phyloP scores from a whole-genome alignment of 345 rosid genomes.

The Microcos paniculata region DNA sequence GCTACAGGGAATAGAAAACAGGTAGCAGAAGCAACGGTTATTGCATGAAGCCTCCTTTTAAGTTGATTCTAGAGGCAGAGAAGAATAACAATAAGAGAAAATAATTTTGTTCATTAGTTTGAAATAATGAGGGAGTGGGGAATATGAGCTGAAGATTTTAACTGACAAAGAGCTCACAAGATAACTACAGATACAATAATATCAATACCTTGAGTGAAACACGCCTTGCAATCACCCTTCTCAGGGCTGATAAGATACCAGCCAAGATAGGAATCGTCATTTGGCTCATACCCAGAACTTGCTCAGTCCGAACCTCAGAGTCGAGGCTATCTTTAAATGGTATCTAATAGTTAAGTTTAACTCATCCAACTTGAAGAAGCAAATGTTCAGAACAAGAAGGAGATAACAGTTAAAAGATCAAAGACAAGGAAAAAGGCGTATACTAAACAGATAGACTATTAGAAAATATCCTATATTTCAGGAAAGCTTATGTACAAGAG shows the following conservation, averaged over 20 bases:
- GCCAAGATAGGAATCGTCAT: constrained; percentile 85
- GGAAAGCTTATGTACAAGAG: constrained; percentile 26
- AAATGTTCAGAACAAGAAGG: constrained; percentile 1
- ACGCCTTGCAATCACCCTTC: constrained; percentile 93
- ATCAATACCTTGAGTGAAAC: constrained; percentile 82
- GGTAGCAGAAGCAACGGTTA: constrained; percentile 83
- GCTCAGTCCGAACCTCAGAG: constrained; percentile 50
- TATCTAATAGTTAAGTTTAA: constrained; percentile 58
- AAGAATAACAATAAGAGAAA: background rate
- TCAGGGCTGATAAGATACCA: constrained; percentile 90
- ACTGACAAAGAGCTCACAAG: constrained; percentile 9
- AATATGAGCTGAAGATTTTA: background rate
- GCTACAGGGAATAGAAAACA: constrained; percentile 95
- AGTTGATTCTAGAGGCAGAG: constrained; percentile 65
- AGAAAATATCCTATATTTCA: background rate
- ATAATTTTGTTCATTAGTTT: background rate
- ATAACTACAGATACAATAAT: background rate
- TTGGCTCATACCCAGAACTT: constrained; percentile 61
- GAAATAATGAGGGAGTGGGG: background rate
- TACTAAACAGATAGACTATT: background rate
- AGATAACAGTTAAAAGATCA: background rate
- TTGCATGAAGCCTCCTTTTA: constrained; percentile 87
- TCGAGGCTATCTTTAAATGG: constrained; percentile 55
- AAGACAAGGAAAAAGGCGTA: constrained; percentile 7
- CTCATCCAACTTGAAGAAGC: constrained; percentile 24